These are phyloP conservation scores for Nemania sp. DNA, from an alignment of 2,329 filamentous ascomycete species.

Conservation along the genomic window DNA sequence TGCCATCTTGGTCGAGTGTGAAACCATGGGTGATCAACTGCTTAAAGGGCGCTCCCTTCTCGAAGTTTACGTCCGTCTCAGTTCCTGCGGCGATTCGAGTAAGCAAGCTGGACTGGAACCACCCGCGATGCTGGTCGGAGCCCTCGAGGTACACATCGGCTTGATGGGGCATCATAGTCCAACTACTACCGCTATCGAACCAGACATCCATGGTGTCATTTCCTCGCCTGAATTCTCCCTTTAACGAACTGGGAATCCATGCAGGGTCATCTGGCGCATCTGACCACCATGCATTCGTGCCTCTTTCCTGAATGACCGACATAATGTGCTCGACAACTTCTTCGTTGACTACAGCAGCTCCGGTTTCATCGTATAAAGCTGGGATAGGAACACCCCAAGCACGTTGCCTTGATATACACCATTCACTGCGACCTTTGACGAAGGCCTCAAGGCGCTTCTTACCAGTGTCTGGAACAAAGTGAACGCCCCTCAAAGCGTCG, in stretches of 20 bases:
- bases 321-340: conserved; percentile 86
- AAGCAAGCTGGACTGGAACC: conserved; percentile 96
- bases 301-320: conserved; percentile 72
- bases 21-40: conserved; percentile 96
- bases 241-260: conserved; percentile 74
- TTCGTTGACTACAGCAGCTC: conserved; percentile 77
- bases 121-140: conserved; percentile 93
- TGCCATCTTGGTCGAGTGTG: conserved; percentile 84
- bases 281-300: conserved; percentile 94
- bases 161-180: conserved; percentile 64
- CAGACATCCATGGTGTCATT: conserved; percentile 99
- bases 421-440: conserved; percentile 84
- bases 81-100: conserved; percentile 75
- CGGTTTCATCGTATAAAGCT: conserved; percentile 75
- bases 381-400: conserved; percentile 98
- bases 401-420: conserved; percentile 96
- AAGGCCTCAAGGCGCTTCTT: conserved; percentile 81
- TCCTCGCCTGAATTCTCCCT: conserved; percentile 69
- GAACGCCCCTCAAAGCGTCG: conserved; percentile 69
- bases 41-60: conserved; percentile 71
- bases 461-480: conserved; percentile 78
- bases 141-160: conserved; percentile 94
- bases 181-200: conserved; percentile 98
- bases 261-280: conserved; percentile 74
- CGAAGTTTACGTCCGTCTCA: conserved; percentile 42